Conservation (phyloP, 1,139 yeast genomes). For the Geotrichum restrictum region DNA sequence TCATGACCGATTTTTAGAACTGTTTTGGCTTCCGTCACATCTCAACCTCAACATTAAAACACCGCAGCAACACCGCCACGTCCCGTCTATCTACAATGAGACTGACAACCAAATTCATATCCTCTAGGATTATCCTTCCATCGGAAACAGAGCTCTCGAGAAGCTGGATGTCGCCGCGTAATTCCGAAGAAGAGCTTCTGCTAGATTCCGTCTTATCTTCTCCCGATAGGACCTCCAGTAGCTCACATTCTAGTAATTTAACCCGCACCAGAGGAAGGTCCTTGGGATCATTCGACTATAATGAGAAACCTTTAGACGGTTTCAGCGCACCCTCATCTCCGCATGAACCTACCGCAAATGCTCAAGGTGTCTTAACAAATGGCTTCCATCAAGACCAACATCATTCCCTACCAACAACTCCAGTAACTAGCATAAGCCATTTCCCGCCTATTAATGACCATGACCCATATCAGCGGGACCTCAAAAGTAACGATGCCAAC, state of each 20-base stretch:
- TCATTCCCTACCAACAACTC: neutral
- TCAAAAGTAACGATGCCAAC: neutral
- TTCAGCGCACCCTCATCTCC: neutral
- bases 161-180: neutral
- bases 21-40: no score
- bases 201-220: conserved; percentile 5
- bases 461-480: no score
- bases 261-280: conserved; percentile 17
- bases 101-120: conserved; percentile 33
- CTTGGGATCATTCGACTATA: conserved; percentile 15
- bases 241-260: conserved; percentile 10
- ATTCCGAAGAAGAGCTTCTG: conserved; percentile 11
- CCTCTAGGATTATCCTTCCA: conserved; percentile 21
- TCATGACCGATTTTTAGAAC: conserved; percentile 57
- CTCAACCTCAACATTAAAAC: no score
- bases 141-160: conserved; percentile 15
- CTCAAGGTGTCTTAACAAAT: neutral
- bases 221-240: conserved; percentile 6
- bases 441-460: neutral
- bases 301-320: conserved; percentile 9
- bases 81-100: conserved; percentile 45
- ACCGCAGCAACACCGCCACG: no score
- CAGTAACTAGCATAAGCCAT: neutral
- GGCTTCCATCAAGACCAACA: neutral
- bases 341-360: neutral